Evolutionary conservation across 768 basidiomycete genomes (phyloP), one percentile per base, ranked within the genome.

Genomic region (Termitomyces sp.): DNA sequence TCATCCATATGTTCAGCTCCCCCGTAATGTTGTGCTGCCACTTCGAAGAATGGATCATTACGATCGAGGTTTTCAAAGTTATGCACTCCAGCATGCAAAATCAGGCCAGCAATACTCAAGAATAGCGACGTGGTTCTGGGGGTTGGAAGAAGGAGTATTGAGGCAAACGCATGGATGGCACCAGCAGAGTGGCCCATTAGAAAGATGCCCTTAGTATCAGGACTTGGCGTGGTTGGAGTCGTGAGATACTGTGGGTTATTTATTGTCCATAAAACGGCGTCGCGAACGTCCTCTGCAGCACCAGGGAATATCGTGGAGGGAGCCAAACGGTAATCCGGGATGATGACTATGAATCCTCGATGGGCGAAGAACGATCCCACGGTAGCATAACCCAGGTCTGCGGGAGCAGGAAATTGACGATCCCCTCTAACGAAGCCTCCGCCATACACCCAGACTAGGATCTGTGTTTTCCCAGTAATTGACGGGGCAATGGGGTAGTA

Each of bases 291-390:
- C 60, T 83, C 76, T 0, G 76, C 77, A 0, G 79, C 74, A 0
- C 71, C 74, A 0, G 87, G 87, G 66, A 79, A 87, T n/a, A 67
- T 72, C 56, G 77, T 78, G 31, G 78, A 64, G 5, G 86, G 86
- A 4, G 79, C 79, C 41, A 89, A 78, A 0, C 85, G 81, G 61
- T 89, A 88, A 70, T 89, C 85, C 0, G 87, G 78, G 60, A 89
- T 82, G 61, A 87, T 71, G n/a, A 80, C 81, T 61, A 87, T 59
- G 69, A 85, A 79, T 0, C 86, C 86, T 16, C 68, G 74, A 9
- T 74, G 72, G 0, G 86, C 82, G 68, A 82, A 89, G 73, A 80
- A 88, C 3, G 83, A 71, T 0, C 81, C 87, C 9, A 88, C 62
- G 57, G 78, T 79, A n/a, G 74, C 73, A 64, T 87, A 87, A 10